Conservation (phyloP, 129 eudicot species). For the Pulicaria dysenterica region DNA sequence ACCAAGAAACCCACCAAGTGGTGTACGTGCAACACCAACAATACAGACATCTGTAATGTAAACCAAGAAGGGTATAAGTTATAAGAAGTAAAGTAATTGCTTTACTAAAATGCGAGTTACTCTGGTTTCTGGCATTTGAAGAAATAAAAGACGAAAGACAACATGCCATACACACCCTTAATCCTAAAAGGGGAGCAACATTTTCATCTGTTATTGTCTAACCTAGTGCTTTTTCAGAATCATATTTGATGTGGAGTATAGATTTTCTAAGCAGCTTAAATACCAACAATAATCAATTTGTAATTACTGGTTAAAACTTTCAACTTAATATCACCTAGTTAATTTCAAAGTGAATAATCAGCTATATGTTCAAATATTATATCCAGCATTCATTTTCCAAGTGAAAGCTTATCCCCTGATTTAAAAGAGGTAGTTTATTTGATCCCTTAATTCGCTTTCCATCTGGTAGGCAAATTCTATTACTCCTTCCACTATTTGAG, state of each 20-base stretch:
- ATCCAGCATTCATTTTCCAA: not conserved
- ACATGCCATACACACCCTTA: not conserved
- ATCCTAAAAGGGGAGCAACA: slow-evolving; percentile 15
- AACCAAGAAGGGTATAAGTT: slow-evolving; percentile 7
- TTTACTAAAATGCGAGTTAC: not conserved
- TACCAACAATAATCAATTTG: not conserved
- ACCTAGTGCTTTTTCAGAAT: not conserved
- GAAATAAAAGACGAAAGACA: not conserved
- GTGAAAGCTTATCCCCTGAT: too few relatives aligned
- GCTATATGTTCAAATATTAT: not conserved
- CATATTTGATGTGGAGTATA: not conserved
- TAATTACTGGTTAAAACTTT: not conserved
- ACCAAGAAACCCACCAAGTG: slow-evolving; percentile 88
- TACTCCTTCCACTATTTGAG: not conserved
- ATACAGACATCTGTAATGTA: slow-evolving; percentile 74
- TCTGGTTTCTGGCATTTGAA: not conserved
- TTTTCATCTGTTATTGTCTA: slow-evolving; percentile 14
- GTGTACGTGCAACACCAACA: slow-evolving; percentile 96
- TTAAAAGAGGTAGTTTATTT: too few relatives aligned
- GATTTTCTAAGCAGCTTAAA: too few relatives aligned
- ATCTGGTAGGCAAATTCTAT: not conserved
- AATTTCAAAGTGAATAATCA: slow-evolving; percentile 3
- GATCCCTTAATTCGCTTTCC: too few relatives aligned
- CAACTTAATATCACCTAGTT: slow-evolving; percentile 5
- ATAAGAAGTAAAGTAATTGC: not conserved